Base-by-base conservation (phyloP, 2,329 filamentous ascomycete genomes). In the Aspergillus flavus region DNA sequence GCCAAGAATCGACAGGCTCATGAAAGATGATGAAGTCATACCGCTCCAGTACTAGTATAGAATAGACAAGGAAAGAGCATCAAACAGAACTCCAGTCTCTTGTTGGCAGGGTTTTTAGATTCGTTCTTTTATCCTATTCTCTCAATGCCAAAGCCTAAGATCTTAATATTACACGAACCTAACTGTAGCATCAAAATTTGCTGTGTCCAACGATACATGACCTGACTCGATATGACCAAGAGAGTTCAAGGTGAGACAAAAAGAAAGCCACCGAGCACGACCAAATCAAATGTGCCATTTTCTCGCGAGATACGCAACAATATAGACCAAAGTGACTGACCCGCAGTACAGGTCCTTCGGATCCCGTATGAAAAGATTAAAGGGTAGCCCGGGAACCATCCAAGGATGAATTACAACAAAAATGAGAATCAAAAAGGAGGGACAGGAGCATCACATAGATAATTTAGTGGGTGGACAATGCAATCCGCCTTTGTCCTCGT, bases 341-440 rank as follows among this genome's bases (percentile, higher is more conserved):
- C 63, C 32, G 62, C 68, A 66, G 66, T 62, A 45, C 59, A 58
- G 55, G 39, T 30, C 52, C 43, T 60, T n/a, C 28, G 34, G 39
- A 7, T n/a, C 43, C 11, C 46, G 57, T 59, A 53, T 28, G 21
- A 41, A 19, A 34, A 12, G 30, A 21, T 36, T 19, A 53, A 43
- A 21, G 5, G 14, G 23, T 43, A 32, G 4, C 9, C 16, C 14
- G 23, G 12, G 12, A 52, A 12, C 6, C 19, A 32, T 52, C 21
- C 26, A n/a, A 52, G 19, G 7, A 34, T 19, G 19, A 34, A 9
- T 52, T 52, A 52, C 28, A 52, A 52, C 19, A 45, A 11, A 30
- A 45, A 50, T 32, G 28, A 48, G 12, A 28, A 23, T 30, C 26
- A 61, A 26, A 21, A 58, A 58, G 21, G 52, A 57, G 58, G 26